Percentiles rank a stretch among this genome's conserved stretches.
phyloP scores from a whole-genome alignment of 768 basidiomycete genomes.

The Hericium rajendrae region DNA sequence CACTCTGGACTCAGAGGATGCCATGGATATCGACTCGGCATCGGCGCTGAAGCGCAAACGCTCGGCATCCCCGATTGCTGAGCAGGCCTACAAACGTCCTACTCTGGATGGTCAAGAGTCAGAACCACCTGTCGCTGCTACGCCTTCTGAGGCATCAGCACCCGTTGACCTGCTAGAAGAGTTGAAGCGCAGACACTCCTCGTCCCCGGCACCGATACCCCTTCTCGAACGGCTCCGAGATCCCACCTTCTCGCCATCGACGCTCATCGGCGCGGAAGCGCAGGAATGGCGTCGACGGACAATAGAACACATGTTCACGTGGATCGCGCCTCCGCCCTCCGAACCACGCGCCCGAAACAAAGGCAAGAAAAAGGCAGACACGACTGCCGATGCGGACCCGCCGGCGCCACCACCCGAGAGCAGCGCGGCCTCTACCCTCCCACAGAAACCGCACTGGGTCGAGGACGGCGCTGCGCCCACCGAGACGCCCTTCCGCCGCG shows the following conservation, averaged over 20 bases:
- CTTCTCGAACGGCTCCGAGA: constrained; percentile 19
- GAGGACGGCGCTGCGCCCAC: neutral
- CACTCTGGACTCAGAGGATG: neutral
- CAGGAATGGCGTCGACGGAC: constrained; percentile 47
- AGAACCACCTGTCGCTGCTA: neutral
- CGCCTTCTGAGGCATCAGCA: neutral
- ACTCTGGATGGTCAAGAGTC: too few relatives aligned
- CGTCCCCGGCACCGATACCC: neutral
- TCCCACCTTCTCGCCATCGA: constrained; percentile 21
- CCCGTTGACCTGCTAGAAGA: neutral
- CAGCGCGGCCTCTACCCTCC: neutral
- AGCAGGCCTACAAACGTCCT: constrained; percentile 15
- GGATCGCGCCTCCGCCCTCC: constrained; percentile 12
- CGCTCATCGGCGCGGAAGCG: constrained; percentile 33
- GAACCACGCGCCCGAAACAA: neutral
- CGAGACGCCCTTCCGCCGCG: neutral
- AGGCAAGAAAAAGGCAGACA: constrained; percentile 1
- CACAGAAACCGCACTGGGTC: constrained; percentile 8
- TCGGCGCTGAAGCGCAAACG: constrained; percentile 23
- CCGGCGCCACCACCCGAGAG: neutral
- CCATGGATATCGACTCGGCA: neutral
- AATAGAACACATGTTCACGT: constrained; percentile 49
- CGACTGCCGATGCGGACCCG: neutral
- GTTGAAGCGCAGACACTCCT: neutral
- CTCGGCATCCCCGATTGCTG: constrained; percentile 10